These are phyloP conservation scores for Colletotrichum cuscutae DNA, from an alignment of 2,329 filamentous ascomycete species.

Conservation along the genomic window DNA sequence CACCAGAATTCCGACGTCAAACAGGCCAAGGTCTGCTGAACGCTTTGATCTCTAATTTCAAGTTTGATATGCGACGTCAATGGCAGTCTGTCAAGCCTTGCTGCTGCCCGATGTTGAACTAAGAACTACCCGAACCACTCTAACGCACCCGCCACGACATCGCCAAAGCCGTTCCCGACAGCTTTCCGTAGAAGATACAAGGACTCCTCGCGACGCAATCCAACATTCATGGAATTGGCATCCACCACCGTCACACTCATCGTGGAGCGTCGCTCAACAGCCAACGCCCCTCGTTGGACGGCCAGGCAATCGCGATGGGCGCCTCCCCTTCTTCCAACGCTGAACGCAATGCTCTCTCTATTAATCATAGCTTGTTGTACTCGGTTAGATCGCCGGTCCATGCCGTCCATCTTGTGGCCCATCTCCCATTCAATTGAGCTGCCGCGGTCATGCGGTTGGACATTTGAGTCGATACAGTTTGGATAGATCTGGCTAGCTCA, in stretches of 20 bases:
- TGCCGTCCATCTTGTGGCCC: conserved; percentile 2
- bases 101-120: not conserved
- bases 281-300: not conserved
- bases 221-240: not conserved
- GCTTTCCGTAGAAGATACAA: not conserved
- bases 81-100: conserved; percentile 8
- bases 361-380: conserved; percentile 12
- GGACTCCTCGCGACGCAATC: not conserved
- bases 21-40: conserved; percentile 9
- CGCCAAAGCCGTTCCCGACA: conserved; percentile 7
- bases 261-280: conserved; percentile 11
- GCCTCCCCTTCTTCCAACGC: not conserved
- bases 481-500: conserved; percentile 30
- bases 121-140: not conserved
- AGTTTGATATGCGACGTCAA: conserved; percentile 22
- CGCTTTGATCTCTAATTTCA: conserved; percentile 17
- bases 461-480: conserved; percentile 20
- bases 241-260: conserved; percentile 24
- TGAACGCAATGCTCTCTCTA: not conserved
- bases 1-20: conserved; percentile 1
- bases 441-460: conserved; percentile 13
- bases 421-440: conserved; percentile 11
- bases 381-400: conserved; percentile 11
- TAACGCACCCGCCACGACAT: not conserved
- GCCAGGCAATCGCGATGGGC: conserved; percentile 6